Evolutionary conservation across 352 stramenopile species (phyloP), one percentile per base, ranked within the genome.

Genomic region (Globisporangium heterothallicum): DNA sequence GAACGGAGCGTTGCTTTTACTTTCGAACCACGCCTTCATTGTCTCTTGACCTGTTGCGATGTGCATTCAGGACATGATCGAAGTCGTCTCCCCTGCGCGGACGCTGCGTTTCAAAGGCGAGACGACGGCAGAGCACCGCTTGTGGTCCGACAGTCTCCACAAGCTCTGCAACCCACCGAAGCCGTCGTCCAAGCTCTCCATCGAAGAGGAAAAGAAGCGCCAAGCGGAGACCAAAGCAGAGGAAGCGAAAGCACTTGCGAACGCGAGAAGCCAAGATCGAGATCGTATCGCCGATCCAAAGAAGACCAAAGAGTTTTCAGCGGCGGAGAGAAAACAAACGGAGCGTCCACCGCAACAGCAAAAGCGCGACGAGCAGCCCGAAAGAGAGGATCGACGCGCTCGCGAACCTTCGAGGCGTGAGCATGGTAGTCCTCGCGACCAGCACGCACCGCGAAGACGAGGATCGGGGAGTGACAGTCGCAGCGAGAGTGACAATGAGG

Each of bases 61-160:
- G 10, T 36, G 30, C 16, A 13, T 46, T 2, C 43, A 92, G 78
- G 77, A 89, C 27, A 81, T 90, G 69, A 93, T 93, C 49, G 79
- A 93, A 49, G 75, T 93, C 43, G 74, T 90, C 13, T 88, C 82
- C 24, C 76, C 79, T 1, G 70, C 71, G 19, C 72, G 79, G 8
- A 93, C 79, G 10, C 58, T 93, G 12, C 72, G 82, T 8, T 75
- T 93, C 40, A 87, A 88, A 52, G 79, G 82, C n/a, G 79, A 93
- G 56, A 93, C 78, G 14, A 64, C 63, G 0, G 79, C 80, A 1
- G 82, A 93, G 59, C 82, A 93, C 36, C 74, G 72, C 2, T 53
- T 93, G 10, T 93, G 82, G 82, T 83, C 77, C 3, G 79, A 93
- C 47, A 92, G 81, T 61, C 65, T 92, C 22, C 79, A 87, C 30